Conservation (phyloP, 2,329 filamentous ascomycete genomes). For the Harringtonia lauricola region DNA sequence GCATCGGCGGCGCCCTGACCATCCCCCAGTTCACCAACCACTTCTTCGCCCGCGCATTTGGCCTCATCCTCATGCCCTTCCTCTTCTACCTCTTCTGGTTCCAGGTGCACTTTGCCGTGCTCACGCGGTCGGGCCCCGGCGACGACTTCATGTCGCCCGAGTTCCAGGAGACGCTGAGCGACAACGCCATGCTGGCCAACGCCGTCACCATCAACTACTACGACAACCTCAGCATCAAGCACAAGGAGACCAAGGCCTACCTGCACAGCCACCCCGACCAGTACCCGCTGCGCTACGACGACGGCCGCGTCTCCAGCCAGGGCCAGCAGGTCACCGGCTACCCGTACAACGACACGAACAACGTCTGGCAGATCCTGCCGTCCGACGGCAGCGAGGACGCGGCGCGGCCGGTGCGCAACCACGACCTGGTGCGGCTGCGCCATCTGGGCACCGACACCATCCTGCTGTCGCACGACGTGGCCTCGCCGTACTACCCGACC, state of each 20-base stretch:
- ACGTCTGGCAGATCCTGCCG: slow-evolving; percentile 91
- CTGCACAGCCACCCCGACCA: slow-evolving; percentile 84
- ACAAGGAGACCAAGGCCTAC: slow-evolving; percentile 96
- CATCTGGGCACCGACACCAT: slow-evolving; percentile 79
- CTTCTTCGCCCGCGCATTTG: slow-evolving; percentile 76
- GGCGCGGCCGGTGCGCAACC: slow-evolving; percentile 63
- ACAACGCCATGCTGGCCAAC: slow-evolving; percentile 86
- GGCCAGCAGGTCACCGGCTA: slow-evolving; percentile 98
- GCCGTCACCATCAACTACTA: slow-evolving; percentile 82
- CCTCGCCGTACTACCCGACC: slow-evolving; percentile 89
- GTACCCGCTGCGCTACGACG: slow-evolving; percentile 92
- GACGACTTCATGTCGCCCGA: slow-evolving; percentile 98
- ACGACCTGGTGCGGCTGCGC: slow-evolving; percentile 75
- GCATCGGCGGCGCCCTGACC: slow-evolving; percentile 67
- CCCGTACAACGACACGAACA: slow-evolving; percentile 97
- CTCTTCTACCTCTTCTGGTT: slow-evolving; percentile 99
- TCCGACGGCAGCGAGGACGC: slow-evolving; percentile 42
- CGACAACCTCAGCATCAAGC: slow-evolving; percentile 74
- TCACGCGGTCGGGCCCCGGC: slow-evolving; percentile 79
- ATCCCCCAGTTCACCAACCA: slow-evolving; percentile 78
- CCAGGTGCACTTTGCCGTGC: slow-evolving; percentile 93
- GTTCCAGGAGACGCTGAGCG: slow-evolving; percentile 93
- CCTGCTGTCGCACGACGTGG: slow-evolving; percentile 90
- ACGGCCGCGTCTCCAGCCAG: slow-evolving; percentile 93
- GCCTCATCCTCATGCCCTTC: slow-evolving; percentile 83